Base-by-base conservation (phyloP, 2,329 filamentous ascomycete species). In the Cladophialophora carrionii region DNA sequence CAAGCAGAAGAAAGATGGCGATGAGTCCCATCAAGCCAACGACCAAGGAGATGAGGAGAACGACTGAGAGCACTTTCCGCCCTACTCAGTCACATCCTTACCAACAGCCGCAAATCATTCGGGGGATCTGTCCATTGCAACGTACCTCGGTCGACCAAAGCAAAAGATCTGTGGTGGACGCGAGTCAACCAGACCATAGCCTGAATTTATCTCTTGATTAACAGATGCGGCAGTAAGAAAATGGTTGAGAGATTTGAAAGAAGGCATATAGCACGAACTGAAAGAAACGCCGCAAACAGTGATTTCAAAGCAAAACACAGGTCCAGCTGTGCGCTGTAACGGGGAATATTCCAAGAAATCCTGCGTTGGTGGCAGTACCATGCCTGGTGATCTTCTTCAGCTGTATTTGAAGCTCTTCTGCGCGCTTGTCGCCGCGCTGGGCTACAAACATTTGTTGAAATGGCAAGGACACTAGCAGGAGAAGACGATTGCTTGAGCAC, bases 1-100 rank as follows among this genome's bases (percentile, higher is more conserved):
- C 37, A 71, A 71, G 65, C 57, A 61, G 41, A 71, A 66, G 57
- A 68, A 63, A 63, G 58, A 34, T 14, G 32, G 2, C 26, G 51
- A 37, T 24, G 46, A 41, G 2, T 51, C 37, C 24, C 54, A 59
- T 22, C 55, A 52, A 6, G 57, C 26, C 3, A 64, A 61, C 22
- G 7, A 52, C 31, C 56, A 63, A 17, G 62, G 57, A 7, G 67
- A 67, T 5, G 65, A 64, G 3, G 59, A 69, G 34, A 60, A 64
- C 56, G 56, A 54, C 41, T 60, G 53, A 46, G 12, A 60, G 17
- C 5, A 26, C 20, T 51, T 7, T 29, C 48, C 37, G 6, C 17
- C 37, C n/a, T 7, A 43, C 17, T 8, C 17, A 9, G 10, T 43
- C 17, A 43, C 17, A 17, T 43, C 37, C 17, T 8, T 17, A 41